These are phyloP conservation scores for Calonectria pauciramosa DNA, from an alignment of 2,329 filamentous ascomycete species.

Conservation along the genomic window DNA sequence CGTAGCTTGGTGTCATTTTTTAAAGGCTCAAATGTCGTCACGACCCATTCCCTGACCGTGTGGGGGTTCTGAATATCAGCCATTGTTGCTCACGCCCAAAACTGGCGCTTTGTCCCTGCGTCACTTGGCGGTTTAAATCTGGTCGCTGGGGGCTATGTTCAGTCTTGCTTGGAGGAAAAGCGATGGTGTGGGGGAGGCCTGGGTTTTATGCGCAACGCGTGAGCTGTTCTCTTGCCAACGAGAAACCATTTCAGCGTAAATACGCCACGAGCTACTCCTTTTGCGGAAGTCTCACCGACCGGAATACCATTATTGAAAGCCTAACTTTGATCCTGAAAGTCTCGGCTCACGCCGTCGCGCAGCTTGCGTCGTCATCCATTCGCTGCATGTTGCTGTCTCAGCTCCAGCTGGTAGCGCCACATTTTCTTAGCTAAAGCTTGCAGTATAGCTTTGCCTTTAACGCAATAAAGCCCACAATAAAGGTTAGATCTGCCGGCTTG, in stretches of 20 bases:
- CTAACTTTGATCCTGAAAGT: not conserved
- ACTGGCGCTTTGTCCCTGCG: not conserved
- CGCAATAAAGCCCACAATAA: not conserved
- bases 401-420: not conserved
- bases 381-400: not conserved
- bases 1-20: conserved; percentile 19
- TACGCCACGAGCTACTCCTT: not conserved
- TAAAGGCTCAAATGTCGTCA: conserved; percentile 15
- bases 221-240: not conserved
- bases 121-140: not conserved
- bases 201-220: conserved; percentile 1
- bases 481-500: not conserved
- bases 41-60: conserved; percentile 13
- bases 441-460: not conserved
- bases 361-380: not conserved
- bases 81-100: not conserved
- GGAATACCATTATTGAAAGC: not conserved
- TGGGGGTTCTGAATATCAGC: conserved; percentile 4
- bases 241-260: not conserved
- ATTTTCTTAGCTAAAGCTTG: not conserved
- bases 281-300: not conserved
- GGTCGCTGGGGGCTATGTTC: not conserved
- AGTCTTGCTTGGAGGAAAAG: not conserved
- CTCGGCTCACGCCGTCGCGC: not conserved
- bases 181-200: not conserved